Conservation (phyloP, 83 land plant species). For the Picea mariana region DNA sequence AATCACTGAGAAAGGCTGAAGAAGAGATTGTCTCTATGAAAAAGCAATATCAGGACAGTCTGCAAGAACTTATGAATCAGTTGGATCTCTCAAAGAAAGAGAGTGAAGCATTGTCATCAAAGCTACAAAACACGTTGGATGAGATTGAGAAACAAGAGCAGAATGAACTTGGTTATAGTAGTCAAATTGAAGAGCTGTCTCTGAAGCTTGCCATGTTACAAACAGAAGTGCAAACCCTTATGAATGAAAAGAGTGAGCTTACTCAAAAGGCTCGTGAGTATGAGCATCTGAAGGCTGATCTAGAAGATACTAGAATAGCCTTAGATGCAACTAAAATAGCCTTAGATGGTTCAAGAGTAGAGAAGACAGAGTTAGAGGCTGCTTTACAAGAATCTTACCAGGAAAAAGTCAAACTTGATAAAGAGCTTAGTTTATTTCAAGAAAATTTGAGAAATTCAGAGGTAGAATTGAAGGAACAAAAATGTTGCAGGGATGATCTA, state of each 20-base stretch:
- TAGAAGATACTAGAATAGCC: conserved; percentile 22
- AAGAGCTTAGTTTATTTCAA: conserved; percentile 21
- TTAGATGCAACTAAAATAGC: conserved; percentile 20
- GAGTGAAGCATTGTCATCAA: conserved; percentile 26
- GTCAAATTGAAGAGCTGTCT: conserved; percentile 16
- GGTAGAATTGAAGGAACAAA: conserved; percentile 28
- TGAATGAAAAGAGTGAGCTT: conserved; percentile 25
- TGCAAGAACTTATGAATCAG: conserved; percentile 30
- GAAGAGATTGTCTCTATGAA: conserved; percentile 30
- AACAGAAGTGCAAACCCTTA: conserved; percentile 34
- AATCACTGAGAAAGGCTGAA: conserved; percentile 40
- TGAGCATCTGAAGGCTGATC: conserved; percentile 1
- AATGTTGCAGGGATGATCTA: conserved; percentile 34
- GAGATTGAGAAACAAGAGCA: conserved; percentile 41
- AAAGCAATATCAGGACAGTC: conserved; percentile 28
- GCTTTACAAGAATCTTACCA: conserved; percentile 15
- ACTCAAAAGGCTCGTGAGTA: conserved; percentile 18
- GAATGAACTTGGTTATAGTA: conserved; percentile 19
- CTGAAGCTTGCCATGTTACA: conserved; percentile 23
- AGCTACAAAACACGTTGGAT: conserved; percentile 28
- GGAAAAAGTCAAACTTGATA: conserved; percentile 26
- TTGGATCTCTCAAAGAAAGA: conserved; percentile 27
- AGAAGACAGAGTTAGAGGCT: conserved; percentile 16
- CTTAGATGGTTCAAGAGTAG: conserved; percentile 13
- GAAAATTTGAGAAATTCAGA: conserved; percentile 27